Conservation (phyloP, 106 monocot species). For the Gastrodia elata region DNA sequence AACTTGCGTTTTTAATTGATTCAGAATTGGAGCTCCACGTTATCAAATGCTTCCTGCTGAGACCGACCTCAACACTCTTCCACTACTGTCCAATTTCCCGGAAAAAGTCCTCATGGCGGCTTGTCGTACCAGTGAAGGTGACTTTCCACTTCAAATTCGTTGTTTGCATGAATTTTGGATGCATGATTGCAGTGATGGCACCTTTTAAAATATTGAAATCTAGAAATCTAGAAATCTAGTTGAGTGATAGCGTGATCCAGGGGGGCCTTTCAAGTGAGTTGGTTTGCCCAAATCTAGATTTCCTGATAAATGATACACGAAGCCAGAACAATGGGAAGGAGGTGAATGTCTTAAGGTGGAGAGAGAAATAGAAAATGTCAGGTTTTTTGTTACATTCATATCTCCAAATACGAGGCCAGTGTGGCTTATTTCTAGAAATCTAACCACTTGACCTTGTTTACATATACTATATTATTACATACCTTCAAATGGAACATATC, state of each 20-base stretch:
- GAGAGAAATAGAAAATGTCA: too few relatives aligned
- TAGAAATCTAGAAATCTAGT: not conserved
- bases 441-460: too few relatives aligned
- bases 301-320: too few relatives aligned
- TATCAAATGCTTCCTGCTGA: constrained; percentile 98
- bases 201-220: not conserved
- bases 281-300: too few relatives aligned
- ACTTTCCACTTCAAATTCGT: not conserved
- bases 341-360: too few relatives aligned
- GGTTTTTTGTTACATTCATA: too few relatives aligned
- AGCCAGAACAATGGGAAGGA: too few relatives aligned
- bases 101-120: constrained; percentile 51
- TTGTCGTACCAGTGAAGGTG: constrained; percentile 36
- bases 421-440: too few relatives aligned
- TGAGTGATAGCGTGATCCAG: not conserved
- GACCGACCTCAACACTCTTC: constrained; percentile 87
- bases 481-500: too few relatives aligned
- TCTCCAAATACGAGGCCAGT: too few relatives aligned
- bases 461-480: too few relatives aligned
- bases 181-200: not conserved
- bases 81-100: constrained; percentile 37
- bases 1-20: not conserved
- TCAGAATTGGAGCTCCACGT: constrained; percentile 68
- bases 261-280: too few relatives aligned
- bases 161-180: not conserved